A percentile compares a stretch with the other conserved stretches of the same genome.
Conservation (phyloP, 345 rosid genomes). For the Barbarea vulgaris region DNA sequence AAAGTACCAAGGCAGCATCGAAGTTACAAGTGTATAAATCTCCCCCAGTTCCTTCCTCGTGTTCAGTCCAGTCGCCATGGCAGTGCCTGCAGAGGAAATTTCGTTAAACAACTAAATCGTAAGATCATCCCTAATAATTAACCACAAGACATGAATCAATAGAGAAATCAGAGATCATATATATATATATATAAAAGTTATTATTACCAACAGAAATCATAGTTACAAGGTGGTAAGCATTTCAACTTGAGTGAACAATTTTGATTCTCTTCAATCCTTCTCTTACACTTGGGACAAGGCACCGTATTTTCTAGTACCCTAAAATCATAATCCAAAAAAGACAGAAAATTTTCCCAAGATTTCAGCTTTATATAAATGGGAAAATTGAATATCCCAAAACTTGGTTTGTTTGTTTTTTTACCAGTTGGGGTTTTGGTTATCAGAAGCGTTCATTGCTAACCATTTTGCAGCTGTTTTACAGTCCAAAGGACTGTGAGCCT, state of each 20-base stretch:
- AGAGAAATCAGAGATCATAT: neutral
- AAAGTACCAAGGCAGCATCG: constrained; percentile 1
- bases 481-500: constrained; percentile 41
- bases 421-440: neutral
- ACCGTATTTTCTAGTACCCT: constrained; percentile 24
- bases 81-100: constrained; percentile 10
- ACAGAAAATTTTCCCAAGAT: neutral
- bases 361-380: neutral
- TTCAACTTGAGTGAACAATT: constrained; percentile 25
- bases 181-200: neutral
- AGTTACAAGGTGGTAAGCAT: constrained; percentile 41
- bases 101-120: neutral
- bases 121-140: neutral
- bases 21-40: constrained; percentile 10
- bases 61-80: constrained; percentile 19
- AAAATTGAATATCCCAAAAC: neutral
- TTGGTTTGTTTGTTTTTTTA: neutral
- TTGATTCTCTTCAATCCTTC: constrained; percentile 9
- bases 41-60: neutral
- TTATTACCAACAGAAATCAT: constrained; percentile 33
- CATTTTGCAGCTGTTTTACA: constrained; percentile 36
- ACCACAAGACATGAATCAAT: neutral
- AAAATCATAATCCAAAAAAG: neutral
- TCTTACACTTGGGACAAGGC: constrained; percentile 36
- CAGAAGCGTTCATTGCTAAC: constrained; percentile 15